Evolutionary conservation across 345 rosid genomes (phyloP).

Genomic region (Linum usitatissimum): DNA sequence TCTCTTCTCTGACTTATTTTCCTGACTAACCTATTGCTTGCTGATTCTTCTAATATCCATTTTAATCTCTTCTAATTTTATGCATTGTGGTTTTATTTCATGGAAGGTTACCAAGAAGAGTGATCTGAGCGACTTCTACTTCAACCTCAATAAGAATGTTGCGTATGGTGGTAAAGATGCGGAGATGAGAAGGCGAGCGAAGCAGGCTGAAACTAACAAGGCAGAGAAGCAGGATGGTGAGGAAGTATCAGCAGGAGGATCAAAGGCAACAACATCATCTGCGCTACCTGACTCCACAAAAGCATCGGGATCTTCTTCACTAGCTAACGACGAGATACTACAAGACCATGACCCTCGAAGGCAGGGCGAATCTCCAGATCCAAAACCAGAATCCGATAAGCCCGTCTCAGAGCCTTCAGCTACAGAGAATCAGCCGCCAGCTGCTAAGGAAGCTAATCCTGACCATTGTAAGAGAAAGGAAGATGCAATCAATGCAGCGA

Average conservation of each 20-base stretch:
- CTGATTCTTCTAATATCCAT: neutral
- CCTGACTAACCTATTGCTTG: neutral
- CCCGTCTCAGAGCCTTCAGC: slow-evolving; percentile 18
- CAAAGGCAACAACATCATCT: slow-evolving; percentile 9
- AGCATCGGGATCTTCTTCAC: slow-evolving; percentile 16
- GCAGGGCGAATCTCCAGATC: slow-evolving; percentile 26
- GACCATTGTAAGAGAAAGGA: slow-evolving; percentile 56
- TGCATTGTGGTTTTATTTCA: too few relatives aligned
- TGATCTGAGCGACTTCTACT: slow-evolving; percentile 75
- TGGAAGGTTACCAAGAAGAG: slow-evolving; percentile 76
- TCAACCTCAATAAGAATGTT: slow-evolving; percentile 67
- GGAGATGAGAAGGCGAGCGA: slow-evolving; percentile 36
- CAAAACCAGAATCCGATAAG: slow-evolving; percentile 15
- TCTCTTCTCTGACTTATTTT: too few relatives aligned
- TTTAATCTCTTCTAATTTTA: too few relatives aligned
- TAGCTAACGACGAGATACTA: slow-evolving; percentile 17
- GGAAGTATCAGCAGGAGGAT: slow-evolving; percentile 12
- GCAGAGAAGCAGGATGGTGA: slow-evolving; percentile 27
- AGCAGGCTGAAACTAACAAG: slow-evolving; percentile 27
- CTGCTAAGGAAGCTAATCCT: slow-evolving; percentile 25
- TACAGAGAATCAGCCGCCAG: slow-evolving; percentile 22
- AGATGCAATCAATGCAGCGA: slow-evolving; percentile 67
- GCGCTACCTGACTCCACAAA: slow-evolving; percentile 13
- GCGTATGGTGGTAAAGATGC: slow-evolving; percentile 57
- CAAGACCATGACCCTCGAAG: slow-evolving; percentile 21